Percentiles rank a stretch among this genome's conserved stretches.
Evolutionary conservation across 106 monocot genomes (phyloP).

Genomic region (Dendrobium huoshanense): DNA sequence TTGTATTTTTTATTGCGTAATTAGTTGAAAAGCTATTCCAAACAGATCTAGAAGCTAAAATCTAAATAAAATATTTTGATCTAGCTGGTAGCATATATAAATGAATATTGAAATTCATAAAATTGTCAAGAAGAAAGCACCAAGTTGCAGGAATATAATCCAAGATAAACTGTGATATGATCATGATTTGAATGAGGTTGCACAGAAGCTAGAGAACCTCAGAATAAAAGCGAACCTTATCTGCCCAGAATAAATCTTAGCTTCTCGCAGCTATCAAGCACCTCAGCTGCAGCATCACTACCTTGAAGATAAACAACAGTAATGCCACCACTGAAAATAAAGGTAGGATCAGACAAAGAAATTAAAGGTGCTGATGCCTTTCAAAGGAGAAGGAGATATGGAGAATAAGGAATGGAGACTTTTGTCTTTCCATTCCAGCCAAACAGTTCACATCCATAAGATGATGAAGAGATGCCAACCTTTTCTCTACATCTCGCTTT

Average conservation of each 20-base stretch:
- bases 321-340: neutral
- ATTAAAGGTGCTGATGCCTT: neutral
- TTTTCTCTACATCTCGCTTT: neutral
- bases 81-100: neutral
- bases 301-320: no score
- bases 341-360: neutral
- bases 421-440: neutral
- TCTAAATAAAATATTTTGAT: neutral
- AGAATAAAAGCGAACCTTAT: neutral
- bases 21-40: no score
- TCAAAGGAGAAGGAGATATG: neutral
- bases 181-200: neutral
- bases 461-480: neutral
- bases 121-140: neutral
- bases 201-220: neutral
- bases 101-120: neutral
- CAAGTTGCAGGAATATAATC: no score
- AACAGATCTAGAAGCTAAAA: neutral
- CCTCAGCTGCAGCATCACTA: neutral
- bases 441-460: neutral
- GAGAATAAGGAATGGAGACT: neutral
- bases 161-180: neutral
- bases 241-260: slow-evolving; percentile 1
- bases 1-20: no score
- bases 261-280: neutral